Conservation (phyloP, 345 rosid genomes). For the Ceriops tagal region DNA sequence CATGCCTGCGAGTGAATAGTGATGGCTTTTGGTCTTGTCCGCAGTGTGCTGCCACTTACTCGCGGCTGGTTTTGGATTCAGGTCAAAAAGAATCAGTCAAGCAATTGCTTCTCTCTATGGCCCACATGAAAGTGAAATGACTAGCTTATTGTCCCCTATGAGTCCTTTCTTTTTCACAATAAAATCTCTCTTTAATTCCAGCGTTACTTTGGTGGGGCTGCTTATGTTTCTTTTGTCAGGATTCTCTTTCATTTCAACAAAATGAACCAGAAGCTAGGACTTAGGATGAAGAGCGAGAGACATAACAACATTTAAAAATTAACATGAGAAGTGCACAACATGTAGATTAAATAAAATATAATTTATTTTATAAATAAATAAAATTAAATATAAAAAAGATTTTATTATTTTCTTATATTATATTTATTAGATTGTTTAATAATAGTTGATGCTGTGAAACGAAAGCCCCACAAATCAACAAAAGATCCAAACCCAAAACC, state of each 20-base stretch:
- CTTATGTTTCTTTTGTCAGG: slow-evolving; percentile 28
- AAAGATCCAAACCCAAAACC: neutral
- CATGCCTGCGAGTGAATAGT: slow-evolving; percentile 3
- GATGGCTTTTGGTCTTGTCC: slow-evolving; percentile 4
- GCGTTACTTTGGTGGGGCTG: slow-evolving; percentile 21
- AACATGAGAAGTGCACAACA: no score
- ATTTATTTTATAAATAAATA: no score
- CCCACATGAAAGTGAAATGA: slow-evolving; percentile 73
- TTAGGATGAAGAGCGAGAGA: neutral
- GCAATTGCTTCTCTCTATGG: slow-evolving; percentile 15
- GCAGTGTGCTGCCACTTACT: slow-evolving; percentile 5
- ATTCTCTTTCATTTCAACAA: slow-evolving; percentile 10
- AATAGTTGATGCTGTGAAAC: neutral
- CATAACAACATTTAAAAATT: no score
- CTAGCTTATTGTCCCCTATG: slow-evolving; percentile 16
- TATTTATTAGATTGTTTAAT: no score
- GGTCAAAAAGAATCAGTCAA: slow-evolving; percentile 78
- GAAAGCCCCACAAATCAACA: slow-evolving; percentile 14
- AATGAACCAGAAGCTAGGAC: slow-evolving; percentile 7
- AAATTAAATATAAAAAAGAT: no score
- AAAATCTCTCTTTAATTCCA: slow-evolving; percentile 8
- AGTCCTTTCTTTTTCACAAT: slow-evolving; percentile 9
- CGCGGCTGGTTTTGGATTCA: slow-evolving; percentile 29
- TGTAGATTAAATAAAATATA: no score
- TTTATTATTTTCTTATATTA: no score